These are phyloP conservation scores for Astragalus membranaceus DNA, from an alignment of 306 rosid genomes.

Conservation along the genomic window DNA sequence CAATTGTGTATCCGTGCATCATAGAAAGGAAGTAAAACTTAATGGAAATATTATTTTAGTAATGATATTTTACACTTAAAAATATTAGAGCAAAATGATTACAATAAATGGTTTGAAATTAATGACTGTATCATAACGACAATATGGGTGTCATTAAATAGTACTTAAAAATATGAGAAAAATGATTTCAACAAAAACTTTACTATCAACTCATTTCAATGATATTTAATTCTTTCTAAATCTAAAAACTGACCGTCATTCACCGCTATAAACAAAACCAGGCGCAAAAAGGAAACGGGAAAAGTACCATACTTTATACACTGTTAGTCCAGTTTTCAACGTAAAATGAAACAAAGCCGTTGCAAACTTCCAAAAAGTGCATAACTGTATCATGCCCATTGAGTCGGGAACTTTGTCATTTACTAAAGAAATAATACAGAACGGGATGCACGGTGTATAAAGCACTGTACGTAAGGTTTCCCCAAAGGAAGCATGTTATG, in stretches of 20 bases:
- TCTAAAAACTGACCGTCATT: background rate
- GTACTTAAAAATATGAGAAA: background rate
- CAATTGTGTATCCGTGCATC: too few species aligned
- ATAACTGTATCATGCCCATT: too few species aligned
- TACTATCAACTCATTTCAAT: background rate
- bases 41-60: background rate
- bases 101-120: background rate
- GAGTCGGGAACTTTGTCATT: too few species aligned
- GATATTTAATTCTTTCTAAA: background rate
- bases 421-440: too few species aligned
- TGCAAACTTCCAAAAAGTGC: too few species aligned
- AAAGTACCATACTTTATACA: too few species aligned
- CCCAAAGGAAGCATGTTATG: too few species aligned
- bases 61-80: background rate
- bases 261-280: background rate
- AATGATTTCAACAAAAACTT: background rate
- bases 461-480: too few species aligned
- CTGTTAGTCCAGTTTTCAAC: too few species aligned
- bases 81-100: background rate
- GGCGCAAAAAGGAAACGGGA: background rate
- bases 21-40: background rate
- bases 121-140: background rate
- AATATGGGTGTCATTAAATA: background rate
- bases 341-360: too few species aligned
- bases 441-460: too few species aligned